Base-by-base conservation (phyloP, 768 basidiomycete species). In the Dioszegia hungarica region DNA sequence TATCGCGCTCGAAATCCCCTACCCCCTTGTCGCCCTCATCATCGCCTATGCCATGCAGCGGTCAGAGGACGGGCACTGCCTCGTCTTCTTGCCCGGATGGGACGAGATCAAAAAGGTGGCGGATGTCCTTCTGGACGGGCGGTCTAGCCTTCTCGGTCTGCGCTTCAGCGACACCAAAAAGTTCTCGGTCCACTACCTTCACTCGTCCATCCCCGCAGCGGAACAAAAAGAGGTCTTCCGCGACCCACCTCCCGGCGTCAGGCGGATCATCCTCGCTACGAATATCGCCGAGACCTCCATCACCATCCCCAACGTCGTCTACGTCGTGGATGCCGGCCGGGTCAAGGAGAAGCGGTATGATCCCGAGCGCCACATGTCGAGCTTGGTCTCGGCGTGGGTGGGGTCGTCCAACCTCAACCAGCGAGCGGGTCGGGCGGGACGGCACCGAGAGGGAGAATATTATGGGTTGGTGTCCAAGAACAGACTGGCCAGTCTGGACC, bases 211-310 rank as follows among this genome's bases (percentile, higher is more conserved):
- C 58, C 92, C 93, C 17, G 80, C 91, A 25, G 81, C 83, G 0
- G 91, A 95, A 66, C 93, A 97, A 70, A 88, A 91, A 73, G 80
- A 84, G 54, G 86, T 97, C 49, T 95, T 95, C 70, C 85, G 89
- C 20, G 87, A 90, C 0, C 87, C 91, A 6, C 81, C 85, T 0
- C 59, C 72, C 2, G 90, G 90, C 10, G 81, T 90, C 19, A 85
- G 92, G 54, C 84, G 92, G 24, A 81, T 98, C 68, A 94, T 98
- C 63, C 80, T 97, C 45, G 84, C 92, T 4, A 98, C 93, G 36
- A 95, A 95, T 73, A 91, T 95, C 41, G 92, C 92, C 12, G 93
- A 97, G 77, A 93, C 92, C 2, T 92, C 90, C 3, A 81, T 95
- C 64, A 97, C 93, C 3, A 94, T 97, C 63, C 91, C 91, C 1